Evolutionary conservation across 768 basidiomycete species (phyloP), one percentile per base, ranked within the genome.

Genomic region (Tulasnella sp.): DNA sequence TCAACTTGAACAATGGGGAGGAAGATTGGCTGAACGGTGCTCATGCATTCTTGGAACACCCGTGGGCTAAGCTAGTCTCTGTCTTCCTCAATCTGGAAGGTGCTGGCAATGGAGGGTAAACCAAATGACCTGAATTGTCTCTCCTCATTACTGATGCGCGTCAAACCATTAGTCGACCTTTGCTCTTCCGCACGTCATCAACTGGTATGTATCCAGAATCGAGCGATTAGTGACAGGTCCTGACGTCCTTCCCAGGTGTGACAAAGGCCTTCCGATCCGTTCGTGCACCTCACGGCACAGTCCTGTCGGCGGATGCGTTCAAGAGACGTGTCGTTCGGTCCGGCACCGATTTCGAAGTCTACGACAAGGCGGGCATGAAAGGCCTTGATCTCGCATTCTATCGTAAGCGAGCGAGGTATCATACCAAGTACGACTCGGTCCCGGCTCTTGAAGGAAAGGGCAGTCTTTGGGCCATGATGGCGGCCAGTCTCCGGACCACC

Each of bases 1-100:
- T 94, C 82, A 91, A 93, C 76, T 85, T 92, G 78, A 94, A 94
- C 78, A 93, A 94, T 74, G 92, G 89, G 1, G 92, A 94, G 77
- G 92, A 94, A 76, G 87, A 91, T 77, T 85, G 87, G 39, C 78
- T 93, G 75, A 84, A 89, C 73, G 92, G 92, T 29, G 89, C 91
- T 8, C 87, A 88, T 77, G 82, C 83, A 85, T 91, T 90, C 77
- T 76, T 91, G 72, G 81, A 86, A 75, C 91, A 94, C 74, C 88
- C 90, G 0, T 93, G 91, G 91, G 84, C 88, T 0, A 85, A 85
- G 35, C 78, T 89, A 29, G 83, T 86, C 0, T 83, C 86, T 34
- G 84, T 84, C 0, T 94, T 94, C 79, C 81, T 94, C 44, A 94
- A 94, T 75, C 83, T 94, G 7, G 92, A 94, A 79, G 92, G 92